Evolutionary conservation across 768 basidiomycete genomes (phyloP).

Genomic region (Suillus americanus): DNA sequence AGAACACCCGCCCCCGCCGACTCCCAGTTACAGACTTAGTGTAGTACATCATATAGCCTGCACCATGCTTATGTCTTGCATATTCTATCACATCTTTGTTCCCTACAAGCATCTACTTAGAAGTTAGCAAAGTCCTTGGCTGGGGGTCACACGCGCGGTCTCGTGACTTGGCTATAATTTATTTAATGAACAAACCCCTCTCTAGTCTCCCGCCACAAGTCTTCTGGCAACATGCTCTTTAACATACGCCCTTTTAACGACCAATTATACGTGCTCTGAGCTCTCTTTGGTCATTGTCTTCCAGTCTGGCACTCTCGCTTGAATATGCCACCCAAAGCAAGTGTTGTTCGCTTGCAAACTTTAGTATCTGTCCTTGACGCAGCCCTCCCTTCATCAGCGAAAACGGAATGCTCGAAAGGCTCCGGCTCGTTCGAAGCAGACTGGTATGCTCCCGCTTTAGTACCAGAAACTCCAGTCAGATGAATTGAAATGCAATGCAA

Average conservation of each 20-base stretch:
- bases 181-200: not conserved
- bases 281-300: not conserved
- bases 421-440: slow-evolving; percentile 44
- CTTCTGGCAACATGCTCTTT: not conserved
- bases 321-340: slow-evolving; percentile 40
- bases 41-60: not conserved
- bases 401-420: slow-evolving; percentile 46
- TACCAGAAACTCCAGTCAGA: slow-evolving; percentile 16
- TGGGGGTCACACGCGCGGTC: too few species aligned
- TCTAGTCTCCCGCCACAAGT: not conserved
- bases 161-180: too few species aligned
- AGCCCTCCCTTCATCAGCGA: slow-evolving; percentile 38
- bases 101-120: not conserved
- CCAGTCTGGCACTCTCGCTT: not conserved
- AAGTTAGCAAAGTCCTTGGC: too few species aligned
- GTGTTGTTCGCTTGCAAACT: slow-evolving; percentile 1
- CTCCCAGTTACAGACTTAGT: too few species aligned
- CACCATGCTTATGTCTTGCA: not conserved
- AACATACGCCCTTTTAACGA: not conserved
- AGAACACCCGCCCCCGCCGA: too few species aligned
- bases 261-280: not conserved
- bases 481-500: slow-evolving; percentile 12
- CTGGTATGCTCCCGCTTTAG: slow-evolving; percentile 16
- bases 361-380: slow-evolving; percentile 23
- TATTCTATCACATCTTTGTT: not conserved